Percentiles rank a stretch among this genome's conserved stretches.
Evolutionary conservation across 768 basidiomycete genomes (phyloP).

Genomic region (Suillus spraguei): DNA sequence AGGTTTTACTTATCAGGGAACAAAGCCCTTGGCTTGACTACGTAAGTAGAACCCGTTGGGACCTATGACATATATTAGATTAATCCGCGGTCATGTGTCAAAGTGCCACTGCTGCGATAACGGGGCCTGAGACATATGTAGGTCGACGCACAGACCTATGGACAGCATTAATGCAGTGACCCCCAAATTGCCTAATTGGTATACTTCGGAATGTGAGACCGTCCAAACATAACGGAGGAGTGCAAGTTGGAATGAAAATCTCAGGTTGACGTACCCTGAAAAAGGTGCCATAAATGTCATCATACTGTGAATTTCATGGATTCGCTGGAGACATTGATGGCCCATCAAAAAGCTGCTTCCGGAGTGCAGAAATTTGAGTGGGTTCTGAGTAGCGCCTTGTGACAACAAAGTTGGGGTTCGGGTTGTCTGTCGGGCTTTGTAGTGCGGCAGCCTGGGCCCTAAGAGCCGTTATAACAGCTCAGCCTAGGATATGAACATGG

Average conservation of each 20-base stretch:
- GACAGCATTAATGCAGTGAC: background rate
- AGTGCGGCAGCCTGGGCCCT: slow-evolving; percentile 9
- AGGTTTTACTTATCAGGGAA: background rate
- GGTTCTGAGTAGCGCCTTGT: background rate
- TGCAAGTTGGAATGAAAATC: background rate
- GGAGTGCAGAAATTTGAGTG: background rate
- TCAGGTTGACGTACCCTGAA: slow-evolving; percentile 3
- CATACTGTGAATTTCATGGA: background rate
- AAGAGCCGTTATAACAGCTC: slow-evolving; percentile 12
- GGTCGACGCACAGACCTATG: background rate
- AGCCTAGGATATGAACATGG: background rate
- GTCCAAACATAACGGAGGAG: slow-evolving; percentile 5
- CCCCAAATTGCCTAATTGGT: slow-evolving; percentile 1
- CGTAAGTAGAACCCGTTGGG: slow-evolving; percentile 2
- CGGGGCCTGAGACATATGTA: background rate
- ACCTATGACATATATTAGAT: background rate
- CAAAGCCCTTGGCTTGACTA: background rate
- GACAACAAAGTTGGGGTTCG: background rate
- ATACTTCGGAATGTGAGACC: background rate
- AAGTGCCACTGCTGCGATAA: background rate
- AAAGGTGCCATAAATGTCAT: background rate
- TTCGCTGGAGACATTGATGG: slow-evolving; percentile 1
- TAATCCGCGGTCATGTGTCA: background rate
- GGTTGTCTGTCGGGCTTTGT: slow-evolving; percentile 1
- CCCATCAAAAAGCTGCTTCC: background rate